Percentiles rank a stretch among this genome's conserved stretches.
Evolutionary conservation across 2,329 filamentous ascomycete species (phyloP).

Genomic region (Colletotrichum gigasporum): DNA sequence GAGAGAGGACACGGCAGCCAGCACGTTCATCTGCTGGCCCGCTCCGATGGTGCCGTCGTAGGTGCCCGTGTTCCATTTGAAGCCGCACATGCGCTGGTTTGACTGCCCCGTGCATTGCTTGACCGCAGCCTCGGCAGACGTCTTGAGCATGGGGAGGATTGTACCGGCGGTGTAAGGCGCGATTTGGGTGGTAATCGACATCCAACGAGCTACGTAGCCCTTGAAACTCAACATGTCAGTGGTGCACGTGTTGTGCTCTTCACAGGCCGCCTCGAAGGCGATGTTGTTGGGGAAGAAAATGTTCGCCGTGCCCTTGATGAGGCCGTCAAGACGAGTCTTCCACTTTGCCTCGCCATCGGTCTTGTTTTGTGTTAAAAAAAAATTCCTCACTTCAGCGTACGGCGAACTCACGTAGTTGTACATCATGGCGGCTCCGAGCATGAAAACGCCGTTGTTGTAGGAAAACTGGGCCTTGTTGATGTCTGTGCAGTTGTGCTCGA

Average conservation of each 20-base stretch:
- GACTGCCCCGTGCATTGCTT: conserved; percentile 63
- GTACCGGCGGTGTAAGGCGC: conserved; percentile 60
- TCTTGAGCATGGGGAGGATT: conserved; percentile 62
- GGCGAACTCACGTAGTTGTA: conserved; percentile 62
- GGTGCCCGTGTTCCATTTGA: conserved; percentile 59
- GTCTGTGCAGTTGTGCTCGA: conserved; percentile 61
- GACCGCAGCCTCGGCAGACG: conserved; percentile 63
- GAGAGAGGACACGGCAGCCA: conserved; percentile 64
- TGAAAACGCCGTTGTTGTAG: conserved; percentile 67
- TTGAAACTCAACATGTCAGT: conserved; percentile 73
- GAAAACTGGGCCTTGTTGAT: conserved; percentile 68
- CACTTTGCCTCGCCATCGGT: conserved; percentile 60
- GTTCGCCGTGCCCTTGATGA: conserved; percentile 47
- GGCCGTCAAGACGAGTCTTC: conserved; percentile 56
- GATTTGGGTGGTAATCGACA: conserved; percentile 61
- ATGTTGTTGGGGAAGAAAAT: conserved; percentile 65
- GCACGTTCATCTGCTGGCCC: conserved; percentile 68
- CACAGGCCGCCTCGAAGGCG: conserved; percentile 70
- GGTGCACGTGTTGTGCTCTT: conserved; percentile 63
- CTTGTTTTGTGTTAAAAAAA: conserved; percentile 38
- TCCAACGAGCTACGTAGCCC: conserved; percentile 66
- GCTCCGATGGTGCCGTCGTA: conserved; percentile 66
- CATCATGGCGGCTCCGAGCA: conserved; percentile 70
- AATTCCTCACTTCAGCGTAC: not conserved
- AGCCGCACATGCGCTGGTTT: conserved; percentile 60